A percentile compares a stretch with the other conserved stretches of the same genome.
phyloP scores from a whole-genome alignment of 1,284 basidiomycete genomes.

The Sporisorium reilianum region DNA sequence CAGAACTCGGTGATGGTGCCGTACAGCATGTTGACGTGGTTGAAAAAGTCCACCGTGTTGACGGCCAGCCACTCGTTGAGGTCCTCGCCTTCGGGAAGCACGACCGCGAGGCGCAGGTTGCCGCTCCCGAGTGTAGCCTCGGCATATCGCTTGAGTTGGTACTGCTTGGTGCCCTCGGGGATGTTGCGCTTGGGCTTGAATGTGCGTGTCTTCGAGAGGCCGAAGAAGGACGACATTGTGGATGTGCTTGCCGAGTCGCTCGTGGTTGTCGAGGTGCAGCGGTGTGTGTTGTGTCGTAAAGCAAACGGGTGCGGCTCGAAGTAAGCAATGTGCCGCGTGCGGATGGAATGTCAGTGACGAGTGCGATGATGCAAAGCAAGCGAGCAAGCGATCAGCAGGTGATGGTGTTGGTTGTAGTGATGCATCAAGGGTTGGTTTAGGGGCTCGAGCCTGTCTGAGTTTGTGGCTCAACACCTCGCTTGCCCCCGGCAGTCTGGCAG shows the following conservation, averaged over 20 bases:
- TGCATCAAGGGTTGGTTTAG: slow-evolving; percentile 7
- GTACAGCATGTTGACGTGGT: slow-evolving; percentile 69
- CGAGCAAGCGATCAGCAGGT: not conserved
- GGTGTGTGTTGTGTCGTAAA: not conserved
- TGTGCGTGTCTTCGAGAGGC: slow-evolving; percentile 80
- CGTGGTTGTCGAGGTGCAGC: not conserved
- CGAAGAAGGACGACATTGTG: slow-evolving; percentile 64
- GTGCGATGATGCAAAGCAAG: not conserved
- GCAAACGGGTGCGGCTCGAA: not conserved
- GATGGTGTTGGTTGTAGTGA: not conserved
- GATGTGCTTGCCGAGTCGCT: not conserved
- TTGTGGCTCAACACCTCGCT: no score
- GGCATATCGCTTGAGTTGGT: slow-evolving; percentile 95
- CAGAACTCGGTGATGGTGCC: slow-evolving; percentile 69
- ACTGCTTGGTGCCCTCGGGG: slow-evolving; percentile 94
- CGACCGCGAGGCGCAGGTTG: slow-evolving; percentile 65
- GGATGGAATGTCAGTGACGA: not conserved
- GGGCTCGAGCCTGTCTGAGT: no score
- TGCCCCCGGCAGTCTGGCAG: not conserved
- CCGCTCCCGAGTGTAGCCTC: slow-evolving; percentile 87
- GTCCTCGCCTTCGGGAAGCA: slow-evolving; percentile 67
- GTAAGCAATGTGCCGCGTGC: not conserved
- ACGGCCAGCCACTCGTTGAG: slow-evolving; percentile 68
- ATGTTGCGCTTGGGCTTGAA: slow-evolving; percentile 96
- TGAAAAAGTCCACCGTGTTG: slow-evolving; percentile 69